Evolutionary conservation across 164 flowering plant genomes (phyloP), one percentile per base, ranked within the genome.

Genomic region (Annona cherimola): DNA sequence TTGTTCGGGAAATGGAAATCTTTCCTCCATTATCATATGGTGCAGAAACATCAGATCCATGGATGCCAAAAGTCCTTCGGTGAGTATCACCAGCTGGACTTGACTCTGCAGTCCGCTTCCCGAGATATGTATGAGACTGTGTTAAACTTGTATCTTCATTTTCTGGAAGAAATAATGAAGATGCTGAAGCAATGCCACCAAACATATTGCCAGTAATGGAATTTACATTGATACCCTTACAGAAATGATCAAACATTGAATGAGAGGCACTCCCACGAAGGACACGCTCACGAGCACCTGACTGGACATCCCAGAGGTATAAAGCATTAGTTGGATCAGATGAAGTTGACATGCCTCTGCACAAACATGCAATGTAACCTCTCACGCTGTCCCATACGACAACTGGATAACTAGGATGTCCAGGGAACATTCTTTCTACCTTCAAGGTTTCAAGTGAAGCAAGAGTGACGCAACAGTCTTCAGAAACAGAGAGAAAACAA

Each of bases 351-450:
- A 65, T 73, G 66, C 79, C 79, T 67, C 73, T 82, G 75, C 91
- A 88, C 2, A 96, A 84, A 75, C 95, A 89, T 40, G 97, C 98
- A 67, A 96, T 68, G 79, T 93, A 96, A 68, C 98, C 96, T 85
- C 92, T 88, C 63, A 69, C 75, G 78, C 96, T 82, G 84, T 96
- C 97, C 99, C 99, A 96, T 41, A 88, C 81, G 78, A 96, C 97
- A 76, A 81, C 86, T 81, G 97, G 99, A 84, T 80, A 86, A 76
- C 57, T 76, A 42, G 85, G 85, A 78, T 96, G 96, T 66, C 98
- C 98, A 81, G 98, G 90, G 84, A 96, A 93, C 89, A 93, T 85
- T 86, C 98, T 88, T 81, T 96, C 99, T 60, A 92, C 96, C 71
- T 88, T 78, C 77, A 90, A 78, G 72, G 97, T 93, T 76, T 86